Base-by-base conservation (phyloP, 2,329 filamentous ascomycete species). In the Sporothrix inflata region DNA sequence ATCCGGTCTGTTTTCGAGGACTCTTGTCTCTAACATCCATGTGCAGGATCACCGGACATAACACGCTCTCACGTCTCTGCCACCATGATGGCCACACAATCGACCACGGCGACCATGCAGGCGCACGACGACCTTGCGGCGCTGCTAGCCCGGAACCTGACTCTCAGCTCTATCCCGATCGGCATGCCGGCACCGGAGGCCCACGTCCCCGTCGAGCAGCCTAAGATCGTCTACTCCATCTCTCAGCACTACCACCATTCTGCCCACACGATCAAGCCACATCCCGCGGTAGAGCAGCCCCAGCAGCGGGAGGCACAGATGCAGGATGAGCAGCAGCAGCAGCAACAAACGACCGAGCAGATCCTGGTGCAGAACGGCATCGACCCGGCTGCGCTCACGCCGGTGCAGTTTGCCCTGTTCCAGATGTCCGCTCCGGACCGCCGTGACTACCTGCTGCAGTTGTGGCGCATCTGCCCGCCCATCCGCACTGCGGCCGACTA, bases 211-310 rank as follows among this genome's bases (percentile, higher is more conserved):
- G 76, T 70, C 61, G 77, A 81, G 61, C 77, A 79, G 71, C 76
- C 77, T 21, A 80, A 79, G 77, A 90, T 93, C 74, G 85, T 87
- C 74, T 97, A 96, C 83, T 90, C 87, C 73, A 89, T 92, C 76
- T 92, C 92, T 11, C 91, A 93, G 78, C 94, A 97, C 80, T 97
- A 97, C 80, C 91, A 91, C 75, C 93, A 94, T 79, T 94, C 93
- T 9, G 85, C 91, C 60, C 93, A 97, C 79, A 79, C 90, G 74
- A 84, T 79, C 65, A 81, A 82, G 24, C 83, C 85, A 70, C 80
- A 79, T 65, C 61, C 77, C 0, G 34, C 81, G 49, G 84, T 76
- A 72, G 76, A 76, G 74, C 79, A 77, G 72, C 78, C 80, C 66
- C 78, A 80, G 49, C 77, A 76, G 60, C 77, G 71, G 71, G 75